Evolutionary conservation across 2,329 filamentous ascomycete species (phyloP), one percentile per base, ranked within the genome.

Genomic region (Hypoxylon sp.): DNA sequence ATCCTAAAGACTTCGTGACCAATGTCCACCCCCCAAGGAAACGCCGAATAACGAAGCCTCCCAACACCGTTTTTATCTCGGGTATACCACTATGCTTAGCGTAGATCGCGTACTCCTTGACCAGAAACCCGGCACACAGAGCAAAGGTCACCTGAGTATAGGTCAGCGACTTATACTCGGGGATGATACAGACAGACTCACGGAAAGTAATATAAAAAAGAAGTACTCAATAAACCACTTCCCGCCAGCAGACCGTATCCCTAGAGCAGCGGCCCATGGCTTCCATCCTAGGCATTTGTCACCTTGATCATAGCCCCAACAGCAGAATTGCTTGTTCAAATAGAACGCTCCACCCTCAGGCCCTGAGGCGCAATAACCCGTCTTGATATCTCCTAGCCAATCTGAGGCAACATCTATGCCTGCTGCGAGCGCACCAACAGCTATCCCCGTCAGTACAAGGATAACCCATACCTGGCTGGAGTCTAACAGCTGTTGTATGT

Each of bases 61-160:
- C 95, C 59, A 99, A 83, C 7, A 99, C 89, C 2, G 94, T 98
- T 84, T 99, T 99, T 81, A 99, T 97, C 83, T 99, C 95, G 5
- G 95, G 94, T 73, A 99, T 98, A 80, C 95, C 95, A 78, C 93
- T 97, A 76, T 98, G 95, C 78, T 92, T 95, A 51, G 95, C 95
- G 80, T 97, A 93, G 4, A 92, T 85, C 23, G 93, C 93, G 79
- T 94, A 98, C 73, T 91, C 89, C 74, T 91, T 89, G 13, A 98
- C 94, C 59, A 98, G 82, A 58, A 94, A 77, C 58, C 91, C 93
- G 9, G 96, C 93, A 63, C 86, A 88, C 38, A 89, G 84, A 25
- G 95, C 94, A 76, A 97, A 95, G 6, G 91, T 74, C 9, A 95
- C 84, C 91, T 94, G 52, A 3, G 7, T 3, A 6, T 9, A 23